Evolutionary conservation across 441 rosid species (phyloP).

Genomic region (Erodium texanum): DNA sequence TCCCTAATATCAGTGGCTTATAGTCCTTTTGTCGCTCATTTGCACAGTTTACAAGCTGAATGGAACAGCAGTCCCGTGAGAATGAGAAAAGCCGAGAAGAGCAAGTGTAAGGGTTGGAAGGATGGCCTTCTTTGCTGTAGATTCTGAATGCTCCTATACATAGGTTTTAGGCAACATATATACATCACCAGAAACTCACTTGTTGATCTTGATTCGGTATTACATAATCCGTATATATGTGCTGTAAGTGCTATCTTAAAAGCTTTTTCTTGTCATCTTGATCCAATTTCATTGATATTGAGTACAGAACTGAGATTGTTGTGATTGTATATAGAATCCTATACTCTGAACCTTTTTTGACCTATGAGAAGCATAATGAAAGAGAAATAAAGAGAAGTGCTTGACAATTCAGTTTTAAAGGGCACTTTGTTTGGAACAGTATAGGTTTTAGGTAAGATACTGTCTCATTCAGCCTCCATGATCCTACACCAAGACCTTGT

Average conservation of each 20-base stretch:
- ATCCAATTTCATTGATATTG: not conserved
- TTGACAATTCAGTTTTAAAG: too few relatives aligned
- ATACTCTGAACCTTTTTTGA: not conserved
- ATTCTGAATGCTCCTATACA: not conserved
- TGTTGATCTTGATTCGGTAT: not conserved
- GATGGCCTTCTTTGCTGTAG: slow-evolving; percentile 6
- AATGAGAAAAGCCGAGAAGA: not conserved
- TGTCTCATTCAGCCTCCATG: not conserved
- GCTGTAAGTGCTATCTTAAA: not conserved
- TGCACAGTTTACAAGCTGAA: not conserved
- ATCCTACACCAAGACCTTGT: not conserved
- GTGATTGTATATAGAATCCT: not conserved
- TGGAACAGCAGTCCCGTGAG: slow-evolving; percentile 6
- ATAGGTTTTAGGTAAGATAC: too few relatives aligned
- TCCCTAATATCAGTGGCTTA: not conserved
- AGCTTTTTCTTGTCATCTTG: not conserved
- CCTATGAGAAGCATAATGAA: not conserved
- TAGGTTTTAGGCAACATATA: slow-evolving; percentile 1
- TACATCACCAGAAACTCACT: not conserved
- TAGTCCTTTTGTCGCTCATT: not conserved
- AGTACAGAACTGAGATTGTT: too few relatives aligned
- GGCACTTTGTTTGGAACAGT: not conserved
- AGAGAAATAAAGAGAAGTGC: too few relatives aligned
- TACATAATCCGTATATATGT: not conserved
- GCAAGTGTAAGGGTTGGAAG: not conserved